A percentile compares a stretch with the other conserved stretches of the same genome.
These are phyloP conservation scores for Iris macrosiphon DNA, from an alignment of 106 monocot genomes.

Conservation along the genomic window DNA sequence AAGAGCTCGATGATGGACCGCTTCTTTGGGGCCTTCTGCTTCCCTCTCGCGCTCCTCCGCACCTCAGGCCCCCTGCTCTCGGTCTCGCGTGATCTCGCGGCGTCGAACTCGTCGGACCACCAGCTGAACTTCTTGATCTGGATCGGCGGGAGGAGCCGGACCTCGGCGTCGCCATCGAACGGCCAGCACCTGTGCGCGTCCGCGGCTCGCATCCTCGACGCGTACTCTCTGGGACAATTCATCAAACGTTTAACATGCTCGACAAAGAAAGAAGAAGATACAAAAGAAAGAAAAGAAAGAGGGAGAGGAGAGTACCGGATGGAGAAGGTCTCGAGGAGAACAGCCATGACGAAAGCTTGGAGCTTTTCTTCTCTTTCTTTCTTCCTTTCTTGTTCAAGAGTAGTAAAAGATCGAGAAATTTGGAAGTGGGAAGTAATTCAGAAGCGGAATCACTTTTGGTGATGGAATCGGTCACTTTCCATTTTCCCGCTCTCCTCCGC, in stretches of 20 bases:
- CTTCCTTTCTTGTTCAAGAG: too few species aligned
- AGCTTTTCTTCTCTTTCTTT: too few species aligned
- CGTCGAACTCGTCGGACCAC: conserved; percentile 16
- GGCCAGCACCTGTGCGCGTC: conserved; percentile 14
- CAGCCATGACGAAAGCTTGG: conserved; percentile 4
- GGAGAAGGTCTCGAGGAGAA: conserved; percentile 23
- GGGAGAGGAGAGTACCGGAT: conserved; percentile 16
- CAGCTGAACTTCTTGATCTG: conserved; percentile 11
- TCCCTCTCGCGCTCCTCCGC: conserved; percentile 2
- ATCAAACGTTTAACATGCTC: background rate
- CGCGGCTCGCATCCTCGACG: background rate
- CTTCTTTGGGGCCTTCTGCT: conserved; percentile 34
- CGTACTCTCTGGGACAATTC: conserved; percentile 8
- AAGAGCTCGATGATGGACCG: conserved; percentile 50
- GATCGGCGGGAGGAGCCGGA: conserved; percentile 6
- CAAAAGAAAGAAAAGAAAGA: background rate
- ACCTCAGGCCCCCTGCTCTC: background rate
- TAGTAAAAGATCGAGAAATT: too few species aligned
- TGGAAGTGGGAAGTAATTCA: too few species aligned
- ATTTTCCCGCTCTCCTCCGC: too few species aligned
- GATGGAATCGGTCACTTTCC: too few species aligned
- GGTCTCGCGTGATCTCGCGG: background rate
- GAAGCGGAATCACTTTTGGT: too few species aligned
- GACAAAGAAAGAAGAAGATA: too few species aligned
- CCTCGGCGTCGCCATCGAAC: background rate